Base-by-base conservation (phyloP, 768 basidiomycete genomes). In the Mrakia hoshinonis region DNA sequence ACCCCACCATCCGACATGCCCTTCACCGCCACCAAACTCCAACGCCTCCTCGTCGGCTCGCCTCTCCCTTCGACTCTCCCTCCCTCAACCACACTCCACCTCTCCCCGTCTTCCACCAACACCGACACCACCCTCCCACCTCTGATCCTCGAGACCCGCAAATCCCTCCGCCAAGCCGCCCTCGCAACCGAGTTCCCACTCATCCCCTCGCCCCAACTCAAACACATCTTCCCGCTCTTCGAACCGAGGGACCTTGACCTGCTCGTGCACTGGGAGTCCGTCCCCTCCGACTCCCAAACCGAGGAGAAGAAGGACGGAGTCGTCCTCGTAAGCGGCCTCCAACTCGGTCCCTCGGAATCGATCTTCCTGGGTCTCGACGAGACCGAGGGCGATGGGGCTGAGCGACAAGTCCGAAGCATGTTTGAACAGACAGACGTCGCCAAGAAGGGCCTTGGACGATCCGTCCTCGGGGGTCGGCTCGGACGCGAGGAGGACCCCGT, bases 401-500 rank as follows among this genome's bases (percentile, higher is more conserved):
- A 66, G 38, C 36, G 31, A 13, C 62, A 29, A 29, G 89, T 87
- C 72, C 84, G 92, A 55, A 91, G 85, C 74, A 91, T 96, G 85
- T 97, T 92, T 77, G 91, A 91, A 26, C 92, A 97, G 81, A 95
- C 92, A 5, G 85, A 85, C 73, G 83, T 88, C 61, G 87, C 92
- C 79, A 86, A 86, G 76, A 78, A 79, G 74, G 85, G 86, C 64
- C 80, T 94, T 39, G 76, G 94, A 65, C 82, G 85, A 63, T 85
- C 87, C 11, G 83, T 96, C 51, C 82, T 85, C 46, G 79, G 82
- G 4, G 87, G 87, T 72, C 86, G 88, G 77, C 88, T 92, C 86
- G 91, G 91, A 73, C 76, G 79, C 18, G 90, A 93, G 79, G 88
- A 85, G 82, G 85, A 92, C 76, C 91, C 92, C 9, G 70, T 89